phyloP scores from a whole-genome alignment of 1,139 yeast genomes.

The Taiozyma sp. region DNA sequence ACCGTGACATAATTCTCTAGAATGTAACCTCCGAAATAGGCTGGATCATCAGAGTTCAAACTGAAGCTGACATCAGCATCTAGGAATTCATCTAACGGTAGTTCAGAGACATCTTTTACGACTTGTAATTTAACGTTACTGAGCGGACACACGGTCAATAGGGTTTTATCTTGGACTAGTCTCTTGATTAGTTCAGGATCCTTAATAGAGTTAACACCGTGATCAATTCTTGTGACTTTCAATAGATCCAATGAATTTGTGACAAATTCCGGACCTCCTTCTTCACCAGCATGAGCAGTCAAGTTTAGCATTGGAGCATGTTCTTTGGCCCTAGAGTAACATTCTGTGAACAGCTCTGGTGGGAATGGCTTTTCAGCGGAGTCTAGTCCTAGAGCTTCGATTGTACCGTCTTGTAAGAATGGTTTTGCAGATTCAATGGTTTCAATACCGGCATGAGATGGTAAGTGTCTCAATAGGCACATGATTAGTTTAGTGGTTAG shows the following conservation, averaged over 20 bases:
- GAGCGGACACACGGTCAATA: conserved; percentile 71
- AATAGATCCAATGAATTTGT: conserved; percentile 49
- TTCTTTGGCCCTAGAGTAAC: conserved; percentile 44
- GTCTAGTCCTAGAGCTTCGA: conserved; percentile 72
- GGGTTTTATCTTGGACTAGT: conserved; percentile 45
- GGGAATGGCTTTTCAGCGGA: conserved; percentile 74
- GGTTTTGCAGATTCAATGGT: conserved; percentile 48
- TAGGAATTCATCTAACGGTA: conserved; percentile 57
- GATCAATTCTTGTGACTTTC: conserved; percentile 69
- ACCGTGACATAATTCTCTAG: conserved; percentile 67
- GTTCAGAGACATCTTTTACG: conserved; percentile 56
- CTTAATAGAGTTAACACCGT: conserved; percentile 62
- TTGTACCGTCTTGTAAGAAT: conserved; percentile 46
- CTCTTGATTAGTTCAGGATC: conserved; percentile 46
- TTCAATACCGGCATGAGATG: conserved; percentile 48
- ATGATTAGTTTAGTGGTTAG: conserved; percentile 66
- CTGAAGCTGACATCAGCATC: conserved; percentile 66
- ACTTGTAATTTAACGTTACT: conserved; percentile 72
- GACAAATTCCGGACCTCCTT: conserved; percentile 68
- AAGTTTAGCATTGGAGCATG: conserved; percentile 46
- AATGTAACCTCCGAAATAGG: conserved; percentile 79
- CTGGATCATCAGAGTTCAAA: conserved; percentile 80
- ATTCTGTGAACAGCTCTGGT: conserved; percentile 57
- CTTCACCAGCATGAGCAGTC: conserved; percentile 89
- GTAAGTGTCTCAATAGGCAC: conserved; percentile 74